Evolutionary conservation across 768 basidiomycete genomes (phyloP).

Genomic region (Serendipita sp.): DNA sequence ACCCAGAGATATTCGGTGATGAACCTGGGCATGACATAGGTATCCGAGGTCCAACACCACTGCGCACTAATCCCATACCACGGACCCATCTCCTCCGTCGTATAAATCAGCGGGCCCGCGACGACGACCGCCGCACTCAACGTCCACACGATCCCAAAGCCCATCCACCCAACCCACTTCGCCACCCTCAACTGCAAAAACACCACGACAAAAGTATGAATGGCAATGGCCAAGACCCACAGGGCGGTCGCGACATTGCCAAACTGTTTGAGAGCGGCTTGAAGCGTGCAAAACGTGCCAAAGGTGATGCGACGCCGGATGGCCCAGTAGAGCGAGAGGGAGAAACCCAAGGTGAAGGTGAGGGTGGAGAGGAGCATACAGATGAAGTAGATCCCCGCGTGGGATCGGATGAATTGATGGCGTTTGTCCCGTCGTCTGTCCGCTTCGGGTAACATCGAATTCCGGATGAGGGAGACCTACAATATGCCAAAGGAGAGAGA

Average conservation of each 20-base stretch:
- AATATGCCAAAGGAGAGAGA: too few relatives aligned
- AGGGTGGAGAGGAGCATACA: background rate
- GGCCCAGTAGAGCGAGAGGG: background rate
- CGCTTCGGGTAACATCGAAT: background rate
- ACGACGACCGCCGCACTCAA: background rate
- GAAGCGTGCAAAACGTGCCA: slow-evolving; percentile 3
- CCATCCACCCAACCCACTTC: background rate
- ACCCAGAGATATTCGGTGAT: background rate
- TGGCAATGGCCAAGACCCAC: background rate
- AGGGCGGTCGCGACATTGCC: slow-evolving; percentile 2
- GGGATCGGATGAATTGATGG: background rate
- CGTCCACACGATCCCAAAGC: background rate
- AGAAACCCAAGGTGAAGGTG: background rate
- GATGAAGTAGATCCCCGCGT: background rate
- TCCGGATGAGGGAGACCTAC: background rate
- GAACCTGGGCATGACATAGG: background rate
- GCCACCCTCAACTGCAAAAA: background rate
- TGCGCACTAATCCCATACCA: slow-evolving; percentile 2
- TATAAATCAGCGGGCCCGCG: background rate
- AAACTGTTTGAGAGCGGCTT: slow-evolving; percentile 3
- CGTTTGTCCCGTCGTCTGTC: background rate
- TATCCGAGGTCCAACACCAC: background rate
- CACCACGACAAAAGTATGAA: background rate
- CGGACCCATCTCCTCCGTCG: background rate
- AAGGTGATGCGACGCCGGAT: background rate